Conservation (phyloP, 169 alveolate genomes). For the Plasmodium reichenowi region DNA sequence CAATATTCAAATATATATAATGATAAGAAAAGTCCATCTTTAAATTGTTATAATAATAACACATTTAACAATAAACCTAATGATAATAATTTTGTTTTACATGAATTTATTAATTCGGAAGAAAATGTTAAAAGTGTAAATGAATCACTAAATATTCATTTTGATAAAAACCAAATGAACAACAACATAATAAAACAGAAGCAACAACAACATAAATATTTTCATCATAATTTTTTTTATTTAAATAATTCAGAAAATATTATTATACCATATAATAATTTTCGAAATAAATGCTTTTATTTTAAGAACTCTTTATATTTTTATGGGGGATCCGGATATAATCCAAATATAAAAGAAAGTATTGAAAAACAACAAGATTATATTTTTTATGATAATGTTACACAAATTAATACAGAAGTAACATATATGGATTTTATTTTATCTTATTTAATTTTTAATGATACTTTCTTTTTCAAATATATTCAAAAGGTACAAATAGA, state of each 20-base stretch:
- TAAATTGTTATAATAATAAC: neutral
- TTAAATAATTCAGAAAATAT: neutral
- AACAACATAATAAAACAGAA: too few species aligned
- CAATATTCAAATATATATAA: too few species aligned
- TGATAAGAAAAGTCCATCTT: neutral
- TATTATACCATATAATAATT: conserved; percentile 42
- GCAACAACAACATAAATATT: conserved; percentile 1
- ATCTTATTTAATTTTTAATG: conserved; percentile 16
- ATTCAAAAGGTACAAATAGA: conserved; percentile 1
- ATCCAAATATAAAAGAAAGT: neutral
- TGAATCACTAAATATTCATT: too few species aligned
- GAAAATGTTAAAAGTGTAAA: too few species aligned
- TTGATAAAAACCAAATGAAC: too few species aligned
- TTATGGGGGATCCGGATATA: conserved; percentile 37
- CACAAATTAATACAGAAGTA: conserved; percentile 13
- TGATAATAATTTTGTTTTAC: too few species aligned
- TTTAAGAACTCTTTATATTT: conserved; percentile 23
- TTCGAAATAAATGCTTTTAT: conserved; percentile 39
- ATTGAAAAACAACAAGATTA: neutral
- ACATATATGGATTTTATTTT: conserved; percentile 3
- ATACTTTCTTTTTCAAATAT: conserved; percentile 21
- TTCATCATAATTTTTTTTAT: conserved; percentile 20
- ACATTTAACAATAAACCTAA: neutral
- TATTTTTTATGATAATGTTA: conserved; percentile 31
- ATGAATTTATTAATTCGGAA: too few species aligned